Base-by-base conservation (phyloP, 805 yeast species). In the Sugiyamaella marilandica region DNA sequence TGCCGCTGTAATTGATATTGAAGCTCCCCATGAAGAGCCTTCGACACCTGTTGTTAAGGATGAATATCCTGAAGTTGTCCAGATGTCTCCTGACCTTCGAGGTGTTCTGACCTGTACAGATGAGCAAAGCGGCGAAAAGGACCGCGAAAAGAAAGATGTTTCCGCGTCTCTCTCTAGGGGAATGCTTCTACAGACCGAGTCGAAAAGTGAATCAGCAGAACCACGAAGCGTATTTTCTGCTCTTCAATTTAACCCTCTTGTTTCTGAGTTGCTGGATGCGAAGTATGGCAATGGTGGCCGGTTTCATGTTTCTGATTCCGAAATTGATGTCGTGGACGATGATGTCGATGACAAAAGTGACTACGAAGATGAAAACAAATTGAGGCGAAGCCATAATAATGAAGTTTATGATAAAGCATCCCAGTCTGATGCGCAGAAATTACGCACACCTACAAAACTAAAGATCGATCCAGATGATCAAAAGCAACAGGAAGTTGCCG, bases 231-330 rank as follows among this genome's bases (percentile, higher is more conserved):
- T 84, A 0, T 91, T 89, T 68, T 87, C 96, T 0, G 95, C 96
- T 0, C 72, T 90, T 41, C 76, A 78, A 41, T 91, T 90, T 70
- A 85, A 87, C 61, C 96, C 96, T 0, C 77, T 84, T 16, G 85
- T 88, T 51, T 83, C 82, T 52, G 78, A 80, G 45, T 82, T 79
- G 53, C 83, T 92, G 37, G 98, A 92, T 64, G 82, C 86, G 52
- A 92, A 92, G 63, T 92, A 92, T 62, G 84, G 84, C 10, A 77
- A 78, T 57, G 99, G 99, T 5, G 99, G 99, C 1, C 86, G 91
- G 63, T 92, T 87, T 64, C 90, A 83, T 64, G 87, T 86, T 11
- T 58, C 67, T 8, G 52, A 59, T 45, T 53, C 63, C 11, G 49
- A 57, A n/a, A 53, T 41, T 4, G 54, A 47, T 3, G 61, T 54